Evolutionary conservation across 2,329 filamentous ascomycete genomes (phyloP), one percentile per base, ranked within the genome.

Genomic region (Xylaria sp.): DNA sequence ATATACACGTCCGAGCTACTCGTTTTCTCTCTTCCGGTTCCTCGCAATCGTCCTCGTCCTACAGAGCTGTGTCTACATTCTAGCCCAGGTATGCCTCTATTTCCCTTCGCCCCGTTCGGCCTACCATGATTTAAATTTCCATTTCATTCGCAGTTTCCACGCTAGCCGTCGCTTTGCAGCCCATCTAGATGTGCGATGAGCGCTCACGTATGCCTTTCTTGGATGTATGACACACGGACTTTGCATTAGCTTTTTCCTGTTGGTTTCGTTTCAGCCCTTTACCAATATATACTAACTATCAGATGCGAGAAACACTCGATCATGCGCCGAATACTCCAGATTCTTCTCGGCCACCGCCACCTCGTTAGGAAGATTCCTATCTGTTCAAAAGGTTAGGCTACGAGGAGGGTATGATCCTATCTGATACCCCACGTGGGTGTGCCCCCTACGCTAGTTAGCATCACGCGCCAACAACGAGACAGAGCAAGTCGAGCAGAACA

Each of bases 81-180:
- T 50, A 13, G 2, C 15, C n/a, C 20, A 27, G 51, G 51, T 55
- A 55, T 15, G 51, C 15, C n/a, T 27, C 33, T 27, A 38, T 25
- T 31, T 20, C 5, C 20, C 5, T 27, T 42, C 5, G 13, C 6
- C 20, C 9, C 9, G 1, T 33, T 39, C 20, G n/a, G 9, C 20
- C 51, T 33, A 55, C 10, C 20, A 55, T 55, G 51, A 55, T 55
- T 55, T 11, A 55, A 55, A 9, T 39, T 39, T 39, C 51, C 51
- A 55, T 39, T 20, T 20, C n/a, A 55, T 55, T 55, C 51, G 51
- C 51, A 55, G 51, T 55, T 55, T 55, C 51, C 51, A 55, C 51
- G 51, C 51, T 55, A 55, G 51, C 33, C 51, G 51, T 55, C 51
- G 51, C 51, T 10, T 55, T 39, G 33, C 27, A 38, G 31, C 51